A percentile compares a stretch with the other conserved stretches of the same genome.
phyloP scores from a whole-genome alignment of 148 eudicot genomes.

The Rhododendron williamsianum region DNA sequence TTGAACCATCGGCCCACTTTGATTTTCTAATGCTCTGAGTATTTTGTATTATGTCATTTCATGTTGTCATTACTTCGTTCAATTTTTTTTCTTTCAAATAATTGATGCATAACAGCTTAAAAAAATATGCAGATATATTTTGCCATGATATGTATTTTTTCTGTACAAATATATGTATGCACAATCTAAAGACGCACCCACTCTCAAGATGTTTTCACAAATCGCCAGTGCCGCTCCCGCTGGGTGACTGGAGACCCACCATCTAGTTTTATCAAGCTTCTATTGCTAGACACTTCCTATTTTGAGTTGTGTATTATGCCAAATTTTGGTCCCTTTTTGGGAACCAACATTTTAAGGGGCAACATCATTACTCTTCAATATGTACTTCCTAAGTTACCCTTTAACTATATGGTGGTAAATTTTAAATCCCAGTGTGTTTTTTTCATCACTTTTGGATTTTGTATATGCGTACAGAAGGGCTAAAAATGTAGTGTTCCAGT shows the following conservation, averaged over 20 bases:
- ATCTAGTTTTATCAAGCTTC: neutral
- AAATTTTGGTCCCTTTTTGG: too few relatives aligned
- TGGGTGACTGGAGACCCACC: neutral
- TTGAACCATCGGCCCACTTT: neutral
- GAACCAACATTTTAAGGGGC: too few relatives aligned
- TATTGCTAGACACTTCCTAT: neutral
- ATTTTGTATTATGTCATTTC: neutral
- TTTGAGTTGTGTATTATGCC: neutral
- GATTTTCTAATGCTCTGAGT: neutral
- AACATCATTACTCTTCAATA: too few relatives aligned
- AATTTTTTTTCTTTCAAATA: neutral
- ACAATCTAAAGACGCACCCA: neutral
- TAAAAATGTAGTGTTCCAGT: too few relatives aligned
- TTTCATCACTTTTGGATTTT: too few relatives aligned
- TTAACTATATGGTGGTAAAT: too few relatives aligned
- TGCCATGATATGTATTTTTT: neutral
- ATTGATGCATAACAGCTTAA: neutral
- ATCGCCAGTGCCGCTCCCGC: neutral
- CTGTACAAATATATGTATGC: neutral
- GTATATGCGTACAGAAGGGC: too few relatives aligned
- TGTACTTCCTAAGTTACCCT: too few relatives aligned
- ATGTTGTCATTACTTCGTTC: neutral
- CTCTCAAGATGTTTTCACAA: neutral
- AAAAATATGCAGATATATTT: neutral
- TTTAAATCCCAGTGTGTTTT: too few relatives aligned